These are phyloP conservation scores for Phaeolepiota aurea DNA, from an alignment of 768 basidiomycete species.

Conservation along the genomic window DNA sequence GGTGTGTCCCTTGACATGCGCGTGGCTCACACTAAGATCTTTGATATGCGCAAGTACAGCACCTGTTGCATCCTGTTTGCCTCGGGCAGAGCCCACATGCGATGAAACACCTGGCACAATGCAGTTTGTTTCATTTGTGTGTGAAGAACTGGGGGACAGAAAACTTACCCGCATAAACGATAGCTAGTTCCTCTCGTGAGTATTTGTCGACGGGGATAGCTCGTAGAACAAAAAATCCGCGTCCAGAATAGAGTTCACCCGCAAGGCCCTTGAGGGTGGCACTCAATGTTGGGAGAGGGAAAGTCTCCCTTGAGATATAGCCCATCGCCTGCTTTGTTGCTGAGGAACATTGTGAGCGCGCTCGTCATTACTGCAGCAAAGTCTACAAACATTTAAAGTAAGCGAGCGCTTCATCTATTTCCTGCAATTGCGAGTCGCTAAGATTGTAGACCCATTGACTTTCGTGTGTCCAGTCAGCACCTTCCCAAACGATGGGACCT, in stretches of 20 bases:
- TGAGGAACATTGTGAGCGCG: background rate
- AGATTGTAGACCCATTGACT: constrained; percentile 35
- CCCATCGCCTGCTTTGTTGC: constrained; percentile 15
- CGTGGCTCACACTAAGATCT: constrained; percentile 33
- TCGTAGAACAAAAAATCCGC: constrained; percentile 40
- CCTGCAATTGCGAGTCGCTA: constrained; percentile 21
- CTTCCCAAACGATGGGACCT: constrained; percentile 38
- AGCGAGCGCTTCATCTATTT: constrained; percentile 28
- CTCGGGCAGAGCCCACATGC: constrained; percentile 35
- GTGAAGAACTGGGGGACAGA: background rate
- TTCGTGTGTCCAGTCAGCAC: constrained; percentile 31
- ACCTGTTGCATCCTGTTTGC: constrained; percentile 32
- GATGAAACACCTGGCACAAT: constrained; percentile 18
- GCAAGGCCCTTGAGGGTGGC: constrained; percentile 25
- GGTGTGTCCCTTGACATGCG: constrained; percentile 29
- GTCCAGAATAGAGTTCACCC: constrained; percentile 31
- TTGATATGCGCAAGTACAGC: constrained; percentile 40
- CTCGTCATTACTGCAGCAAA: background rate
- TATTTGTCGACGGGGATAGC: constrained; percentile 37
- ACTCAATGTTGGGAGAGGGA: constrained; percentile 34
- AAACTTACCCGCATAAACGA: constrained; percentile 32
- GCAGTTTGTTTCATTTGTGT: background rate
- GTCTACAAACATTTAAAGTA: constrained; percentile 28
- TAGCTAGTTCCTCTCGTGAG: constrained; percentile 26
- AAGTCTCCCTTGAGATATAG: constrained; percentile 26